A percentile compares a stretch with the other conserved stretches of the same genome.
phyloP scores from a whole-genome alignment of 257 asterid species.

The Hygrophila difformis region DNA sequence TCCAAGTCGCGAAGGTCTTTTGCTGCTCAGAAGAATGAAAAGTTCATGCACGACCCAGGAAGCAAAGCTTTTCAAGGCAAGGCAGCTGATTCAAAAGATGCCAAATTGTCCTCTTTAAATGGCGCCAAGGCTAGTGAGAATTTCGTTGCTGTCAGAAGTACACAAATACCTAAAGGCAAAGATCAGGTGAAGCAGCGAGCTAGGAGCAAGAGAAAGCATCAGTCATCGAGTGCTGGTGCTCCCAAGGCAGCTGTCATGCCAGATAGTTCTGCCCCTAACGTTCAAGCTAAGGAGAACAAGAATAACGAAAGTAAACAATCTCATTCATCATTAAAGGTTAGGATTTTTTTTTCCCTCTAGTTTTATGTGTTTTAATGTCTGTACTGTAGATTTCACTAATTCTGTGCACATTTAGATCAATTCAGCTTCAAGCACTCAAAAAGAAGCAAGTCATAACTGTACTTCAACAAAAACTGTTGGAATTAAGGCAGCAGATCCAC shows the following conservation, averaged over 20 bases:
- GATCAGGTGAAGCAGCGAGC: slow-evolving; percentile 36
- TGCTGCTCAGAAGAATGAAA: slow-evolving; percentile 32
- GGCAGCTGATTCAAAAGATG: slow-evolving; percentile 24
- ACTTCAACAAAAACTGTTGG: slow-evolving; percentile 22
- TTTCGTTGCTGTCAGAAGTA: slow-evolving; percentile 13
- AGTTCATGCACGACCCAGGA: slow-evolving; percentile 21
- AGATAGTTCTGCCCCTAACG: slow-evolving; percentile 21
- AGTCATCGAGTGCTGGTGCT: slow-evolving; percentile 23
- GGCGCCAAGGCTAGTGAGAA: slow-evolving; percentile 21
- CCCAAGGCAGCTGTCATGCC: slow-evolving; percentile 26
- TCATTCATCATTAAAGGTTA: slow-evolving; percentile 35
- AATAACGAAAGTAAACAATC: slow-evolving; percentile 26
- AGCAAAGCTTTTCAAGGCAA: slow-evolving; percentile 21
- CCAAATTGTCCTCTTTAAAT: slow-evolving; percentile 20
- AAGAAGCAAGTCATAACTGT: slow-evolving; percentile 27
- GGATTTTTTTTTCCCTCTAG: slow-evolving; percentile 15
- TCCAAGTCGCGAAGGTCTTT: slow-evolving; percentile 24
- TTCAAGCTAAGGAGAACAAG: slow-evolving; percentile 29
- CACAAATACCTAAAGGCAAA: slow-evolving; percentile 24
- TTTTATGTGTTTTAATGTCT: slow-evolving; percentile 16
- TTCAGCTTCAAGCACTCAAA: slow-evolving; percentile 17
- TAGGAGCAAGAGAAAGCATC: slow-evolving; percentile 33
- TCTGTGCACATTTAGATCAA: slow-evolving; percentile 33
- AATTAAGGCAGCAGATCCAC: slow-evolving; percentile 25
- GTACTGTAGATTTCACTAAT: slow-evolving; percentile 20